Conservation (phyloP, 768 basidiomycete species). For the Mycena kentingensis region DNA sequence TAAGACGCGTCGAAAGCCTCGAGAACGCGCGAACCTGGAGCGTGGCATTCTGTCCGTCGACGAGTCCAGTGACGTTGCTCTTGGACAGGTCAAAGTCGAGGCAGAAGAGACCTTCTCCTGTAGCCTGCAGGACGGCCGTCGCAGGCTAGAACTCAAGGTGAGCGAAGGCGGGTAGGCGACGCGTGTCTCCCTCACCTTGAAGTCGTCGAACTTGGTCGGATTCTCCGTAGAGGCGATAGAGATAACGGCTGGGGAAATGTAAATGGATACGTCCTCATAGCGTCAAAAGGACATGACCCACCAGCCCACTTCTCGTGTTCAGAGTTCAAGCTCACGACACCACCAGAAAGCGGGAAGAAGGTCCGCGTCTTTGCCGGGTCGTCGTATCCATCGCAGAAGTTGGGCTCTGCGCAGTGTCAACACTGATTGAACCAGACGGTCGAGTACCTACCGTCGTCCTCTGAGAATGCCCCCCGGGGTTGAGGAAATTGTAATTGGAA, state of each 20-base stretch:
- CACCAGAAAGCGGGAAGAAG: slow-evolving; percentile 66
- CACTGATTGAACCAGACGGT: too few relatives aligned
- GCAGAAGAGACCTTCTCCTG: slow-evolving; percentile 66
- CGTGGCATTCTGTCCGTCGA: slow-evolving; percentile 72
- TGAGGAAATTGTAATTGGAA: slow-evolving; percentile 79
- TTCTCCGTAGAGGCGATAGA: slow-evolving; percentile 2
- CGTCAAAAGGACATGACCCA: slow-evolving; percentile 33
- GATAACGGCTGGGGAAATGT: neutral
- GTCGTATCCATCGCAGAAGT: slow-evolving; percentile 74
- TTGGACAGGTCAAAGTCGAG: slow-evolving; percentile 62
- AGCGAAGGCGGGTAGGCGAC: slow-evolving; percentile 58
- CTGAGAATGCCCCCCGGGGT: slow-evolving; percentile 70
- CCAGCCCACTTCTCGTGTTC: slow-evolving; percentile 66
- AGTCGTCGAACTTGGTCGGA: slow-evolving; percentile 7
- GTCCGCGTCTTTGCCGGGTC: slow-evolving; percentile 56
- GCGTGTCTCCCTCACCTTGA: too few relatives aligned
- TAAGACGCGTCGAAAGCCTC: neutral
- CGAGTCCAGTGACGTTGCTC: slow-evolving; percentile 51
- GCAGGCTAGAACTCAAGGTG: slow-evolving; percentile 59
- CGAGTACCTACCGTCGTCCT: too few relatives aligned
- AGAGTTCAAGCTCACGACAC: slow-evolving; percentile 63
- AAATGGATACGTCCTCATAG: slow-evolving; percentile 7
- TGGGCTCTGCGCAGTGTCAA: too few relatives aligned
- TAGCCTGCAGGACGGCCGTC: slow-evolving; percentile 50
- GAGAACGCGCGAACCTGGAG: slow-evolving; percentile 46